phyloP scores from a whole-genome alignment of 192 early-diverging fungal genomes.

The Powellomyces hirtus region DNA sequence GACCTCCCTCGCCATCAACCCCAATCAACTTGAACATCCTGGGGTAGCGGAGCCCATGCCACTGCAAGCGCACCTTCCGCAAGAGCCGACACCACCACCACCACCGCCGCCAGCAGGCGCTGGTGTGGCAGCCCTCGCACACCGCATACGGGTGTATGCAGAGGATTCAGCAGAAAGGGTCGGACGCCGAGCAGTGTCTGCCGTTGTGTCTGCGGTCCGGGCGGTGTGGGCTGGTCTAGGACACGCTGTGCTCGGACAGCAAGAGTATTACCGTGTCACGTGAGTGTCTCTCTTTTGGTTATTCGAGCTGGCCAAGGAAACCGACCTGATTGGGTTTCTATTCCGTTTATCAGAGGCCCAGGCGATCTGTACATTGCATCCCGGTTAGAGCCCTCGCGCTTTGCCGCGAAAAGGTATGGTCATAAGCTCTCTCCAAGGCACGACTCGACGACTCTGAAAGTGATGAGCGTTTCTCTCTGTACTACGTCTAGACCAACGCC shows the following conservation, averaged over 20 bases:
- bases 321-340: no score
- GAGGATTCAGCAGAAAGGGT: neutral
- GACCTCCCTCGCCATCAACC: neutral
- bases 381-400: no score
- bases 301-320: no score
- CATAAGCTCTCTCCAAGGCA: no score
- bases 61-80: neutral
- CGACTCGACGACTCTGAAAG: no score
- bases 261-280: neutral
- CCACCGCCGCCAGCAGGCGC: neutral
- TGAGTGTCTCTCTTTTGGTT: neutral
- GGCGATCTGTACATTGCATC: neutral
- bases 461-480: no score
- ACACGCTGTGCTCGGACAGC: neutral
- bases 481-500: no score
- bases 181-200: neutral
- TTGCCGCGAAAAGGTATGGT: no score
- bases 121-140: neutral
- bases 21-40: neutral
- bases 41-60: neutral
- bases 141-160: neutral
- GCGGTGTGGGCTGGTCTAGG: neutral
- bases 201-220: neutral
- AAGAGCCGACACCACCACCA: neutral
- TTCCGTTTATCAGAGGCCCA: neutral